A percentile compares a stretch with the other conserved stretches of the same genome.
Conservation (phyloP, 768 basidiomycete species). For the Leccinum fibrillosum region DNA sequence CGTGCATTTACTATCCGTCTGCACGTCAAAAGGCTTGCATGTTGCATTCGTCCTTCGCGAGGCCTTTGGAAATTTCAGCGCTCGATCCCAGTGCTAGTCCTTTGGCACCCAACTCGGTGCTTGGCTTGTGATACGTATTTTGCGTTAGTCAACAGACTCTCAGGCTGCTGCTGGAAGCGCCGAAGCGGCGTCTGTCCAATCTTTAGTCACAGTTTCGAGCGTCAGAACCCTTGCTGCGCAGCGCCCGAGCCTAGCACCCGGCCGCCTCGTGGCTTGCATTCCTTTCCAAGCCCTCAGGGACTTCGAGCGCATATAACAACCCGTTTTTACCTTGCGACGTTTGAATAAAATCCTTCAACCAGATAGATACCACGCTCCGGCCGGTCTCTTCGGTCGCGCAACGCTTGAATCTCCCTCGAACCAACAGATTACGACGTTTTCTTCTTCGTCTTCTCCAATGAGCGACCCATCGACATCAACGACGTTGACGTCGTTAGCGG, state of each 20-base stretch:
- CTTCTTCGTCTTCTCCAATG: not conserved
- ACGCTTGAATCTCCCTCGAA: not conserved
- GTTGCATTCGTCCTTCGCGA: too few species aligned
- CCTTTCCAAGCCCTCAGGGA: not conserved
- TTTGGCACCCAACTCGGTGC: too few species aligned
- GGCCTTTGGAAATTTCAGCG: too few species aligned
- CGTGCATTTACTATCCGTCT: too few species aligned
- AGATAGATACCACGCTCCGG: not conserved
- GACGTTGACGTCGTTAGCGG: not conserved
- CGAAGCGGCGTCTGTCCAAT: not conserved
- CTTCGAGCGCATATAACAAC: not conserved
- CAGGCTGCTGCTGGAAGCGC: not conserved
- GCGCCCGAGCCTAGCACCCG: not conserved
- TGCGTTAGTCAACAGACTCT: not conserved
- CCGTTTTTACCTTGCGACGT: not conserved
- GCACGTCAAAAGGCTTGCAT: too few species aligned
- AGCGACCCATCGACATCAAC: not conserved
- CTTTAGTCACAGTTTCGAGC: not conserved
- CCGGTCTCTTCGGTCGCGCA: not conserved
- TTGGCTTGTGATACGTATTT: not conserved
- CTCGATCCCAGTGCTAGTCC: too few species aligned
- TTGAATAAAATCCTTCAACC: not conserved
- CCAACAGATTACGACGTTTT: not conserved
- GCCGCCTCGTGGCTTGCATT: conserved; percentile 9
- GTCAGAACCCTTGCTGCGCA: not conserved